Evolutionary conservation across 257 asterid species (phyloP).

Genomic region (Fraxinus excelsior): DNA sequence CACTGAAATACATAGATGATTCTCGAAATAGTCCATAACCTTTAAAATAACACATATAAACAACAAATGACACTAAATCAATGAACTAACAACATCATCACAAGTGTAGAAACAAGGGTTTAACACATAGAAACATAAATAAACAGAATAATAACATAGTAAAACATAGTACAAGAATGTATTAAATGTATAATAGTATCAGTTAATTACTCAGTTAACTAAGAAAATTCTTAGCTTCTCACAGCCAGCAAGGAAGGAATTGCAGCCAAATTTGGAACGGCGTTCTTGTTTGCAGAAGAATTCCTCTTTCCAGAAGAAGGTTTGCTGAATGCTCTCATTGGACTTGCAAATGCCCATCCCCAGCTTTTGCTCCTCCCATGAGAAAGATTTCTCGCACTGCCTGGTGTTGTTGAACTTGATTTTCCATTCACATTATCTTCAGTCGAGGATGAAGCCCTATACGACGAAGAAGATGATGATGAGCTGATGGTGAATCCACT

Average conservation of each 20-base stretch:
- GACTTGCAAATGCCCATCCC: conserved; percentile 99
- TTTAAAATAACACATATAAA: conserved; percentile 3
- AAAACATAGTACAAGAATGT: conserved; percentile 41
- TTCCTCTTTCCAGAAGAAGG: conserved; percentile 59
- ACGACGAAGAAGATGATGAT: conserved; percentile 74
- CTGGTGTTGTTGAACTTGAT: conserved; percentile 28
- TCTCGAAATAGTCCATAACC: conserved; percentile 23
- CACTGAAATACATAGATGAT: conserved; percentile 25
- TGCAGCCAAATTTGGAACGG: conserved; percentile 73
- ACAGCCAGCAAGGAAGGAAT: conserved; percentile 84
- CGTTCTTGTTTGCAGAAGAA: conserved; percentile 51
- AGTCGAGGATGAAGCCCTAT: conserved; percentile 56
- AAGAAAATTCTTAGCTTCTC: conserved; percentile 47
- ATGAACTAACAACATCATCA: conserved; percentile 34
- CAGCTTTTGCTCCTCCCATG: conserved; percentile 92
- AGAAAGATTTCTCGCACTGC: conserved; percentile 38
- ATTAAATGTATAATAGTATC: conserved; percentile 39
- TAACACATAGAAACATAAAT: conserved; percentile 29
- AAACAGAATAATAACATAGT: conserved; percentile 43
- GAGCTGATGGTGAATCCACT: conserved; percentile 82
- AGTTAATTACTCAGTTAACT: conserved; percentile 32
- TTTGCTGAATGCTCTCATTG: conserved; percentile 89
- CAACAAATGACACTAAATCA: conserved; percentile 20
- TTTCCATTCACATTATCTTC: conserved; percentile 56
- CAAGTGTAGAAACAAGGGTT: conserved; percentile 21